These are phyloP conservation scores for Anisodus tanguticus DNA, from an alignment of 257 asterid species.

Conservation along the genomic window DNA sequence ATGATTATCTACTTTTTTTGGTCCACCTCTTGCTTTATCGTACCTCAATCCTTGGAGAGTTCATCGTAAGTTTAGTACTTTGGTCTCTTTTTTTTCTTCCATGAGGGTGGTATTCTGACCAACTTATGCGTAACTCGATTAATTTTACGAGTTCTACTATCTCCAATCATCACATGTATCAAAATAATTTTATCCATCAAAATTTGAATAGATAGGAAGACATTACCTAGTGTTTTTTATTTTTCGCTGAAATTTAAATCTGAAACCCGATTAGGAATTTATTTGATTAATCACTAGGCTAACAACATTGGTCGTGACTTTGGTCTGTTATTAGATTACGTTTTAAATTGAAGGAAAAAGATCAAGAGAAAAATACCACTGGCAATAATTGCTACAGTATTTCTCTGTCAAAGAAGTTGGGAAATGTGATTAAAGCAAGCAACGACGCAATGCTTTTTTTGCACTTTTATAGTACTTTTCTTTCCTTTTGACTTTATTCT, in stretches of 20 bases:
- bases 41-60: neutral
- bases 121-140: neutral
- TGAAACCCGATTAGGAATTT: no score
- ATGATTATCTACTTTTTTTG: neutral
- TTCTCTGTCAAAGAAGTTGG: slow-evolving; percentile 34
- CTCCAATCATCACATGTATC: neutral
- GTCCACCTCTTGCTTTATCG: neutral
- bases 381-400: slow-evolving; percentile 11
- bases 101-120: no score
- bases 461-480: neutral
- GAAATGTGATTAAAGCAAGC: slow-evolving; percentile 38
- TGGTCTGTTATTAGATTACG: neutral
- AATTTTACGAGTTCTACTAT: neutral
- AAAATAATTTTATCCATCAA: neutral
- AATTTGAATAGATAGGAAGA: neutral
- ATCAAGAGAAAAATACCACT: neutral
- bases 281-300: no score
- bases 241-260: no score
- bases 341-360: neutral
- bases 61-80: neutral
- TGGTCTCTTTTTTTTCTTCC: no score
- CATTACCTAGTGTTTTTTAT: no score
- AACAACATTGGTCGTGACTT: no score
- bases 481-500: neutral
- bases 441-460: slow-evolving; percentile 35